Evolutionary conservation across 345 rosid genomes (phyloP).

Genomic region (Balakata baccata): DNA sequence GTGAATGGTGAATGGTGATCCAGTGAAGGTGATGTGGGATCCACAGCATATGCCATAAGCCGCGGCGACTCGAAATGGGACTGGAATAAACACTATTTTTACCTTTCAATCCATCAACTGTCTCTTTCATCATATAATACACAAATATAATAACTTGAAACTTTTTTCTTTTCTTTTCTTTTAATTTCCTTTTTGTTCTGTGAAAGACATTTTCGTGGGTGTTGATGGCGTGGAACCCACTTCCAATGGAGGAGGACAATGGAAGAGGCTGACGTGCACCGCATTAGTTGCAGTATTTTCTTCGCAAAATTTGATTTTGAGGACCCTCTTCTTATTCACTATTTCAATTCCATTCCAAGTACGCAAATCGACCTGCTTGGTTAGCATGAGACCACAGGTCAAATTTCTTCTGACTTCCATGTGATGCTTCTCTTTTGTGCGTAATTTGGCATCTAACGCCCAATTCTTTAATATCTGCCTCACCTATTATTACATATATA

Average conservation of each 20-base stretch:
- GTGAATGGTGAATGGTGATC: background rate
- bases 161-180: too few species aligned
- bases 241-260: constrained; percentile 57
- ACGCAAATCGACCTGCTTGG: constrained; percentile 10
- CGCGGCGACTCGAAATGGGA: constrained; percentile 44
- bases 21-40: constrained; percentile 15
- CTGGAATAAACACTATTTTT: background rate
- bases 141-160: background rate
- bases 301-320: background rate
- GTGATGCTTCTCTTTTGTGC: constrained; percentile 1
- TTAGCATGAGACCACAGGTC: constrained; percentile 7
- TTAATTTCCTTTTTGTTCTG: too few species aligned
- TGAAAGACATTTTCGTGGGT: background rate
- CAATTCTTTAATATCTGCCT: background rate
- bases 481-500: too few species aligned
- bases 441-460: background rate
- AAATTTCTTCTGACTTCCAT: background rate
- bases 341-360: constrained; percentile 8
- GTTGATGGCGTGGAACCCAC: constrained; percentile 68
- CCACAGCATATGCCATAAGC: constrained; percentile 34
- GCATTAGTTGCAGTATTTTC: constrained; percentile 28
- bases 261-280: constrained; percentile 52
- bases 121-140: background rate
- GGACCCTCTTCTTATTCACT: constrained; percentile 19
- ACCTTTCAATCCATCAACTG: background rate